A percentile compares a stretch with the other conserved stretches of the same genome.
Conservation (phyloP, 768 basidiomycete genomes). For the Trametopsis cervina region DNA sequence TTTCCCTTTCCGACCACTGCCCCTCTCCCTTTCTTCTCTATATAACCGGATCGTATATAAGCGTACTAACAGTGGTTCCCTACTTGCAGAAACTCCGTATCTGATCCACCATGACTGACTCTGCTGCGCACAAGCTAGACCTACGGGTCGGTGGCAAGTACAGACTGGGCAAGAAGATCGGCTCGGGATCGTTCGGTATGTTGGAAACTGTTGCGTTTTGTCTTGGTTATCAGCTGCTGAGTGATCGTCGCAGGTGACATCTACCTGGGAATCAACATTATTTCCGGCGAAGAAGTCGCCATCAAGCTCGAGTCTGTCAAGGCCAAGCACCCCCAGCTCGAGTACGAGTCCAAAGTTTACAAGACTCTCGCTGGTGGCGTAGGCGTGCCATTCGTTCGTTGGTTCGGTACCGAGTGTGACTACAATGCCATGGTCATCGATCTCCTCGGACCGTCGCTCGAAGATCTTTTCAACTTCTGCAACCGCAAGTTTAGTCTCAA, state of each 20-base stretch:
- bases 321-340: constrained; percentile 99
- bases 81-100: too few relatives aligned
- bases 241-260: constrained; percentile 68
- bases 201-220: constrained; percentile 10
- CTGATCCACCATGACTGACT: constrained; percentile 61
- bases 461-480: constrained; percentile 91
- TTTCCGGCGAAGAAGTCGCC: constrained; percentile 98
- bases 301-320: constrained; percentile 99
- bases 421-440: constrained; percentile 99
- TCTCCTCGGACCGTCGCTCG: constrained; percentile 86
- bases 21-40: too few relatives aligned
- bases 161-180: constrained; percentile 98
- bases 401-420: constrained; percentile 94
- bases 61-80: too few relatives aligned
- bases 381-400: constrained; percentile 96
- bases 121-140: constrained; percentile 65
- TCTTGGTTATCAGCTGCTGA: background rate
- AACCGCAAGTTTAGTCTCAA: constrained; percentile 97
- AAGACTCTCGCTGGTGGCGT: constrained; percentile 99
- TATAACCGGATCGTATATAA: too few relatives aligned
- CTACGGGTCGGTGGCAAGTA: constrained; percentile 92
- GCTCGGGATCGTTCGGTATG: constrained; percentile 95
- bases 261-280: constrained; percentile 99
- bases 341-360: constrained; percentile 93
- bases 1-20: too few relatives aligned